Base-by-base conservation (phyloP, 345 rosid genomes). In the Tarenaya hassleriana region DNA sequence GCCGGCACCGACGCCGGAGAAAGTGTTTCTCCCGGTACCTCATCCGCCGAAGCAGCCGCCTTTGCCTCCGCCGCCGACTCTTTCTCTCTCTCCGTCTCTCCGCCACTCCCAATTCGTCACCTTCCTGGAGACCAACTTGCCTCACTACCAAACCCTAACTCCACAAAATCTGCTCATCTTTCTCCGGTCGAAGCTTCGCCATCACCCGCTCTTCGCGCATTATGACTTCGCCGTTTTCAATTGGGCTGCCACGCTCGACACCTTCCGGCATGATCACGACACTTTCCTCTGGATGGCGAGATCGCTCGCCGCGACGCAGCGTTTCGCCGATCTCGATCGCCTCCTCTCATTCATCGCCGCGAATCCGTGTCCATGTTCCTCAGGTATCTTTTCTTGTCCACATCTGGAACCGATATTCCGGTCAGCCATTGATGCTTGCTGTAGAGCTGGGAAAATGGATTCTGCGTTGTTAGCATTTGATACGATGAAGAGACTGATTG, bases 351-450 rank as follows among this genome's bases (percentile, higher is more conserved):
- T 80, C 56, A 53, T 86, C 16, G 69, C 79, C 0, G 50, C 95
- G 0, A 82, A 71, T 38, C 88, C 84, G 4, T 90, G 94, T 48
- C 95, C 95, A 0, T 90, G 97, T 29, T 75, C 91, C 10, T 79
- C 80, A 40, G 94, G 94, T 53, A 90, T 86, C 68, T 90, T 90
- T 76, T 84, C 88, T 52, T 90, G 97, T 57, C 84, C 88, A 4
- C 52, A 76, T 40, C 71, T 76, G 17, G 94, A 86, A 45, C 68
- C 83, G 20, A 73, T 84, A 42, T 86, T 80, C 52, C 70, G 60
- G 2, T 69, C 75, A 56, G 72, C 75, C 33, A 55, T 84, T 14
- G 82, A 73, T 48, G 75, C 88, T 3, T 69, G 62, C 46, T 75
- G 86, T 53, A 75, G 73, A 56, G 79, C 79, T 47, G 70, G 81